Evolutionary conservation across 805 yeast species (phyloP).

Genomic region (Metschnikowia cubensis): DNA sequence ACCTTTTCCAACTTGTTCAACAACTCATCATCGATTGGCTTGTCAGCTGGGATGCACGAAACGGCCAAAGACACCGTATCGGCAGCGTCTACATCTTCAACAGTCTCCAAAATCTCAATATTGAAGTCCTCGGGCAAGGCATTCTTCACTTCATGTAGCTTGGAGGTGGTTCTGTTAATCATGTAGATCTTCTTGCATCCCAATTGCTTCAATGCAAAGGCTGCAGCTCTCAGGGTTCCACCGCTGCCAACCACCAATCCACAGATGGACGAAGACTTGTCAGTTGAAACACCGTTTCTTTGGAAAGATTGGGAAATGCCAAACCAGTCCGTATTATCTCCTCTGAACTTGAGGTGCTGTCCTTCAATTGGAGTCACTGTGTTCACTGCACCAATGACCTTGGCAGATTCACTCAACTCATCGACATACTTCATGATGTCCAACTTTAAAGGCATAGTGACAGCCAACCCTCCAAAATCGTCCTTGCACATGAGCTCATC

Average conservation of each 20-base stretch:
- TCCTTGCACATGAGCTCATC: slow-evolving; percentile 45
- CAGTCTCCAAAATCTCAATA: slow-evolving; percentile 52
- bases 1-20: slow-evolving; percentile 45
- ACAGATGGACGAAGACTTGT: slow-evolving; percentile 29
- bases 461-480: slow-evolving; percentile 87
- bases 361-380: slow-evolving; percentile 58
- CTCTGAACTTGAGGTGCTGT: slow-evolving; percentile 46
- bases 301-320: slow-evolving; percentile 74
- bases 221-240: slow-evolving; percentile 95
- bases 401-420: slow-evolving; percentile 72
- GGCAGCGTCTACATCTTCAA: slow-evolving; percentile 42
- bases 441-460: slow-evolving; percentile 89
- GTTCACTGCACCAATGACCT: slow-evolving; percentile 88
- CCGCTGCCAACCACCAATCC: slow-evolving; percentile 96
- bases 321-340: slow-evolving; percentile 94
- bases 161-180: slow-evolving; percentile 72
- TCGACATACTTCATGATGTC: slow-evolving; percentile 67
- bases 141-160: slow-evolving; percentile 53
- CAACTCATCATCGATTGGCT: slow-evolving; percentile 55
- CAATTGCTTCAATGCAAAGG: slow-evolving; percentile 73
- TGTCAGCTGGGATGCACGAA: slow-evolving; percentile 82
- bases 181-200: slow-evolving; percentile 77
- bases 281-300: slow-evolving; percentile 55
- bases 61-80: slow-evolving; percentile 57
- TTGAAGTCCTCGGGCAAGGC: slow-evolving; percentile 59